These are phyloP conservation scores for Effrenium voratum DNA, from an alignment of 73 alveolate genomes.

Conservation along the genomic window DNA sequence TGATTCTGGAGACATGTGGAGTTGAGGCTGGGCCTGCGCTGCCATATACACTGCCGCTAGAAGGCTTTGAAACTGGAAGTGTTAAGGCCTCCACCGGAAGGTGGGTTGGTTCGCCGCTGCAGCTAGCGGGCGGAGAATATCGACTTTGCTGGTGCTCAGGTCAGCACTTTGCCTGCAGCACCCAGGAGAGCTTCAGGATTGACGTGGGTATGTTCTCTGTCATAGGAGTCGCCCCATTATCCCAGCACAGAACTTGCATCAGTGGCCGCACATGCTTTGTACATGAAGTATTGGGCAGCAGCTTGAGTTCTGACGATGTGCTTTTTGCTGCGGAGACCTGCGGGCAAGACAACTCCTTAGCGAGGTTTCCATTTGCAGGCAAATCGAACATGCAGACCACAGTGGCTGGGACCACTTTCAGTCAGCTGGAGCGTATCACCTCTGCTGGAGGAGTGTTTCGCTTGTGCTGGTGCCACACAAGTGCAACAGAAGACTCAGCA, in stretches of 20 bases:
- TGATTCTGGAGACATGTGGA: constrained; percentile 74
- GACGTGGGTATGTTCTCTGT: constrained; percentile 31
- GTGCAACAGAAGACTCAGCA: background rate
- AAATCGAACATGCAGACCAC: background rate
- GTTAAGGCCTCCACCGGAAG: background rate
- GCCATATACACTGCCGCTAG: background rate
- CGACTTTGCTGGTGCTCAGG: constrained; percentile 57
- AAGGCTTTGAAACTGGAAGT: background rate
- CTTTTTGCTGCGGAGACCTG: constrained; percentile 53
- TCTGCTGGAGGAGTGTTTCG: constrained; percentile 56
- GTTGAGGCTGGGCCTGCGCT: background rate
- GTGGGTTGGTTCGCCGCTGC: constrained; percentile 7
- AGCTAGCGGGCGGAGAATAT: constrained; percentile 42
- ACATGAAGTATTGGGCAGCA: constrained; percentile 10
- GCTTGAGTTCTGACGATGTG: constrained; percentile 36
- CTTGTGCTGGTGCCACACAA: constrained; percentile 67
- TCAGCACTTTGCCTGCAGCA: constrained; percentile 1
- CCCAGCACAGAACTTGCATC: constrained; percentile 44
- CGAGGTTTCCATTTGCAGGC: constrained; percentile 55
- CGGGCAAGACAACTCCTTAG: constrained; percentile 16
- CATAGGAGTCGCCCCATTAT: constrained; percentile 27
- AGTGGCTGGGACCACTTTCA: constrained; percentile 34
- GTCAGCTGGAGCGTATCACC: constrained; percentile 37
- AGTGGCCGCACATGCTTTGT: constrained; percentile 76
- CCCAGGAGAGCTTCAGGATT: background rate